Percentiles rank a stretch among this genome's conserved stretches.
These are phyloP conservation scores for Davidsoniella virescens DNA, from an alignment of 2,329 filamentous ascomycete genomes.

Conservation along the genomic window DNA sequence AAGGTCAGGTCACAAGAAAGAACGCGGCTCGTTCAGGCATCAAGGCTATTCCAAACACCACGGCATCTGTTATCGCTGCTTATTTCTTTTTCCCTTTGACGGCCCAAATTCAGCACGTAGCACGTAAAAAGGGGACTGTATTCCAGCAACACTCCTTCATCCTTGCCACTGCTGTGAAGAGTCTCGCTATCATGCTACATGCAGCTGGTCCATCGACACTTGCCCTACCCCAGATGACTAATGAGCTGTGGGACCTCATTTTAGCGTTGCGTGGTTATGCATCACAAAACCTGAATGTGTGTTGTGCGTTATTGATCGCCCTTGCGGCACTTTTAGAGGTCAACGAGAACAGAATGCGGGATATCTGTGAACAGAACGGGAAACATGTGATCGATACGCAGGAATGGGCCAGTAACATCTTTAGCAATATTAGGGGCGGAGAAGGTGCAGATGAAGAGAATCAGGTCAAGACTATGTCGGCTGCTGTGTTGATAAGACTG, in stretches of 20 bases:
- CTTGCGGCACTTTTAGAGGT: conserved; percentile 70
- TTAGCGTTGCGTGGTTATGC: conserved; percentile 47
- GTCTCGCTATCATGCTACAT: conserved; percentile 66
- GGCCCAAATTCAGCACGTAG: conserved; percentile 57
- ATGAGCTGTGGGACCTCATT: conserved; percentile 71
- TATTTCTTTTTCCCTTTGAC: conserved; percentile 79
- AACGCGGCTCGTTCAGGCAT: conserved; percentile 31
- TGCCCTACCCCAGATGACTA: conserved; percentile 61
- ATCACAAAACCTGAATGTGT: conserved; percentile 46
- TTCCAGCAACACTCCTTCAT: conserved; percentile 61
- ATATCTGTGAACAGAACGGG: conserved; percentile 57
- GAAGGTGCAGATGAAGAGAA: conserved; percentile 51
- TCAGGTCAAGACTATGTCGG: conserved; percentile 61
- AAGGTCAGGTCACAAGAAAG: conserved; percentile 23
- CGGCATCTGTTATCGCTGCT: conserved; percentile 57
- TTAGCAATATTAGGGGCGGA: conserved; percentile 38
- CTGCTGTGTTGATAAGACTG: conserved; percentile 60
- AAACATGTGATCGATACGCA: conserved; percentile 70
- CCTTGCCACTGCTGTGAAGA: conserved; percentile 69
- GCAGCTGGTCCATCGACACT: conserved; percentile 68
- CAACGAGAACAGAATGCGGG: conserved; percentile 54
- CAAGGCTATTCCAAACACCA: conserved; percentile 54
- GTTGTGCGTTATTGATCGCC: conserved; percentile 61
- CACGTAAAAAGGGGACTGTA: conserved; percentile 28
- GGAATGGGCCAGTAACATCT: conserved; percentile 69